Percentiles rank a stretch among this genome's conserved stretches.
Conservation (phyloP, 345 rosid genomes). For the Populus deltoides region DNA sequence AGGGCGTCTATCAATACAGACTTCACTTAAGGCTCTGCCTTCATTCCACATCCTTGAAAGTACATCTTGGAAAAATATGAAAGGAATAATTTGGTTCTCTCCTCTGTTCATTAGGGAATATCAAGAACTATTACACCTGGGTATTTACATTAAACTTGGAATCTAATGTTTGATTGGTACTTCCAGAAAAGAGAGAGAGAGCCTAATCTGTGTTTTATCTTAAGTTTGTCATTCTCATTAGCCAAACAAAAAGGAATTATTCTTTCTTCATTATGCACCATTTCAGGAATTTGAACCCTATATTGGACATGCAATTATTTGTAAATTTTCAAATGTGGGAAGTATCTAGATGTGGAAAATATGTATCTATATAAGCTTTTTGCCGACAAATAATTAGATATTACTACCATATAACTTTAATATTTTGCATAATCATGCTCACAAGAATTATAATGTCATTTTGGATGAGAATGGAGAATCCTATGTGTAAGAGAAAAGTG, state of each 20-base stretch:
- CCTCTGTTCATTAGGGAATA: background rate
- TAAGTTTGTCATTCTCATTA: background rate
- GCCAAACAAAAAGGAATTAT: background rate
- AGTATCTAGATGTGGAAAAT: background rate
- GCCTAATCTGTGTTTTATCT: background rate
- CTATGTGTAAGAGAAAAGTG: no score
- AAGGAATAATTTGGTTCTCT: background rate
- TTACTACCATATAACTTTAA: background rate
- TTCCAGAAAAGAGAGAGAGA: background rate
- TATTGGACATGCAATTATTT: background rate
- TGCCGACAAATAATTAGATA: no score
- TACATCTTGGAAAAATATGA: background rate
- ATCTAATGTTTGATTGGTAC: background rate
- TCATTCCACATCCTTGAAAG: background rate
- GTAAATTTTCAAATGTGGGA: background rate
- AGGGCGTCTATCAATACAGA: background rate
- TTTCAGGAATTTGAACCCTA: background rate
- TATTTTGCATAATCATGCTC: background rate
- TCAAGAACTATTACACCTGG: background rate
- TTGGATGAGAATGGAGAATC: background rate
- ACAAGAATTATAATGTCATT: no score
- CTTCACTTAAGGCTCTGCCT: background rate
- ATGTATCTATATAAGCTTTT: no score
- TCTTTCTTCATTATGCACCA: background rate
- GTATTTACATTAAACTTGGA: no score